Conservation (phyloP, 805 yeast genomes). For the Lipomyces lipofer region DNA sequence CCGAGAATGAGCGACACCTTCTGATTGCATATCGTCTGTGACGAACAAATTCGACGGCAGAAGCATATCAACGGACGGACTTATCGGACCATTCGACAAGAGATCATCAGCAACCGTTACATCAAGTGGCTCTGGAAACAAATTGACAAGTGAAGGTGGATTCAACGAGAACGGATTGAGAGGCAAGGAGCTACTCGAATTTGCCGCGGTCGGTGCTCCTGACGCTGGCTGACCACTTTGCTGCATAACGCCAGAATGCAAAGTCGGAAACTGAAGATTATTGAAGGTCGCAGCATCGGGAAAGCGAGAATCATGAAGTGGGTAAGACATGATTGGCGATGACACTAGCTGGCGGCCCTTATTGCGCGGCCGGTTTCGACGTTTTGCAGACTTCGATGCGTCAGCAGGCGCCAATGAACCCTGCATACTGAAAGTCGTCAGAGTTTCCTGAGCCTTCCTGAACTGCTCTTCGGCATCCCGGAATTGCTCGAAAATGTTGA, state of each 20-base stretch:
- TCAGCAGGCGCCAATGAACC: slow-evolving; percentile 28
- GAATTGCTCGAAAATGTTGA: slow-evolving; percentile 39
- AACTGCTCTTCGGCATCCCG: slow-evolving; percentile 35
- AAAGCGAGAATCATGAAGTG: slow-evolving; percentile 31
- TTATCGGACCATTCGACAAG: slow-evolving; percentile 36
- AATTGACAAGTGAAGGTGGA: slow-evolving; percentile 1
- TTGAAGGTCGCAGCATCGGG: slow-evolving; percentile 33
- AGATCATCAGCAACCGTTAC: slow-evolving; percentile 24
- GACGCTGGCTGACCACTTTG: neutral
- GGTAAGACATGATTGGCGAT: slow-evolving; percentile 30
- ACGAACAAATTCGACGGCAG: slow-evolving; percentile 42
- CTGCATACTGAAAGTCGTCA: slow-evolving; percentile 14
- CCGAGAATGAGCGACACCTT: neutral
- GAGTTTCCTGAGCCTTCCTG: slow-evolving; percentile 21
- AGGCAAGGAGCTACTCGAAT: slow-evolving; percentile 12
- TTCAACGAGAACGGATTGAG: slow-evolving; percentile 12
- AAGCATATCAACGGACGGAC: slow-evolving; percentile 42
- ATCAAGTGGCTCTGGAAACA: slow-evolving; percentile 13
- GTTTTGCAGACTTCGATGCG: slow-evolving; percentile 20
- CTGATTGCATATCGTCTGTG: slow-evolving; percentile 21
- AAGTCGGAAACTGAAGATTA: slow-evolving; percentile 13
- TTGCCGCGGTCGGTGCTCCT: neutral
- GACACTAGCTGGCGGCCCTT: slow-evolving; percentile 22
- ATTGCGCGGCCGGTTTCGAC: slow-evolving; percentile 21
- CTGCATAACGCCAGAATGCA: neutral